Percentiles rank a stretch among this genome's conserved stretches.
phyloP scores from a whole-genome alignment of 2,329 filamentous ascomycete genomes.

The Verticillium nonalfalfae region DNA sequence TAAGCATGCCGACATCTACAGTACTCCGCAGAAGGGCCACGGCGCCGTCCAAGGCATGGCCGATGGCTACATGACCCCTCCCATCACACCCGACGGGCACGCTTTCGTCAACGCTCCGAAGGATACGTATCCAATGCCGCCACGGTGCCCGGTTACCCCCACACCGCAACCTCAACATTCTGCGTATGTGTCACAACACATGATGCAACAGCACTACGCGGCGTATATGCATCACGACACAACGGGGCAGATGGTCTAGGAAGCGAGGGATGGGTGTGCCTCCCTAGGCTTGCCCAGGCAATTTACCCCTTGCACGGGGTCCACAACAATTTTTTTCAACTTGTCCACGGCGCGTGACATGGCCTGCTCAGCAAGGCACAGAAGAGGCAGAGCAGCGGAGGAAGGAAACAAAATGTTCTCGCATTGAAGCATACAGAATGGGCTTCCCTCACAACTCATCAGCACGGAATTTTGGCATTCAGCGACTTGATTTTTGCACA shows the following conservation, averaged over 20 bases:
- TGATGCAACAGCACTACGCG: constrained; percentile 34
- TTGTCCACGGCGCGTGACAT: background rate
- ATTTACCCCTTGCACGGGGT: background rate
- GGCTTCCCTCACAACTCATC: constrained; percentile 19
- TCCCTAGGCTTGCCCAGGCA: background rate
- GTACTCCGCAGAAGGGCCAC: constrained; percentile 73
- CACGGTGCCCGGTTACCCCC: constrained; percentile 57
- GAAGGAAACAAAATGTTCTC: constrained; percentile 10
- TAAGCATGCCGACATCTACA: constrained; percentile 58
- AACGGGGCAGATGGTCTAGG: constrained; percentile 20
- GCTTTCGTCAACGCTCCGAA: constrained; percentile 43
- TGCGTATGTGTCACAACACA: constrained; percentile 24
- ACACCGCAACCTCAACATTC: constrained; percentile 43
- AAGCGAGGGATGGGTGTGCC: background rate
- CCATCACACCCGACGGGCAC: constrained; percentile 72
- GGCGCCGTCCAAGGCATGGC: constrained; percentile 55
- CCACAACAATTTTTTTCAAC: background rate
- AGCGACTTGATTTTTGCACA: constrained; percentile 27
- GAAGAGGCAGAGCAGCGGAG: constrained; percentile 5
- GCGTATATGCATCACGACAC: constrained; percentile 36
- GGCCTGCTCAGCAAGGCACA: background rate
- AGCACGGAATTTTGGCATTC: constrained; percentile 38
- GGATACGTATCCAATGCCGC: constrained; percentile 40
- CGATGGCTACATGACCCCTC: constrained; percentile 76
- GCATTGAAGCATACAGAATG: constrained; percentile 23